Conservation (phyloP, 1,284 basidiomycete species). For the Trametes polyzona region DNA sequence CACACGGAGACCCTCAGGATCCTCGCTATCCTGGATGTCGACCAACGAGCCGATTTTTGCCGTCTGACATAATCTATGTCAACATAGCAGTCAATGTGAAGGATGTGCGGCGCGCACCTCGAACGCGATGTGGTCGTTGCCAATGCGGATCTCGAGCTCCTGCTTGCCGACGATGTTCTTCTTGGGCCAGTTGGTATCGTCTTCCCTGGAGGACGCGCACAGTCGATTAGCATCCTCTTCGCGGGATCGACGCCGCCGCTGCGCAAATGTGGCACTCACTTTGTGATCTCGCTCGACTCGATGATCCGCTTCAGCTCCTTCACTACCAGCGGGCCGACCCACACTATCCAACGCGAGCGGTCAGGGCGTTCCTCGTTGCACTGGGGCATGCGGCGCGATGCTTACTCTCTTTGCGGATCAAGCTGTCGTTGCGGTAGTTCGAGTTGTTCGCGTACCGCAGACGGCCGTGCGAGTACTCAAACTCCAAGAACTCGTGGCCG, state of each 20-base stretch:
- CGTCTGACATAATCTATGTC: constrained; percentile 59
- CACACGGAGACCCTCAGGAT: constrained; percentile 96
- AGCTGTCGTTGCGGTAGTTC: constrained; percentile 96
- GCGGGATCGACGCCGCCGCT: background rate
- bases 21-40: constrained; percentile 96
- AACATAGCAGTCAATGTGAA: background rate
- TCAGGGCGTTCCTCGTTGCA: background rate
- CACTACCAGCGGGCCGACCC: constrained; percentile 88
- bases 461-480: constrained; percentile 96
- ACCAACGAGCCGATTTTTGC: constrained; percentile 97
- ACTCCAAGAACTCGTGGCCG: constrained; percentile 98
- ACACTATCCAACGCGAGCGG: constrained; percentile 63
- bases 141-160: constrained; percentile 93
- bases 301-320: constrained; percentile 95
- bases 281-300: constrained; percentile 94
- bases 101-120: constrained; percentile 66
- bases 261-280: constrained; percentile 55
- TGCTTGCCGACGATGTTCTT: constrained; percentile 98
- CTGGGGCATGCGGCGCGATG: constrained; percentile 17
- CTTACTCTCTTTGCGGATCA: constrained; percentile 98
- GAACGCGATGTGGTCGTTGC: constrained; percentile 96
- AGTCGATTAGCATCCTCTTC: background rate
- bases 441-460: constrained; percentile 99
- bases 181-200: constrained; percentile 97
- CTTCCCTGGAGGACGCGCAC: constrained; percentile 73